phyloP scores from a whole-genome alignment of 2,329 filamentous ascomycete genomes.

The Cercospora zeae-maydis region DNA sequence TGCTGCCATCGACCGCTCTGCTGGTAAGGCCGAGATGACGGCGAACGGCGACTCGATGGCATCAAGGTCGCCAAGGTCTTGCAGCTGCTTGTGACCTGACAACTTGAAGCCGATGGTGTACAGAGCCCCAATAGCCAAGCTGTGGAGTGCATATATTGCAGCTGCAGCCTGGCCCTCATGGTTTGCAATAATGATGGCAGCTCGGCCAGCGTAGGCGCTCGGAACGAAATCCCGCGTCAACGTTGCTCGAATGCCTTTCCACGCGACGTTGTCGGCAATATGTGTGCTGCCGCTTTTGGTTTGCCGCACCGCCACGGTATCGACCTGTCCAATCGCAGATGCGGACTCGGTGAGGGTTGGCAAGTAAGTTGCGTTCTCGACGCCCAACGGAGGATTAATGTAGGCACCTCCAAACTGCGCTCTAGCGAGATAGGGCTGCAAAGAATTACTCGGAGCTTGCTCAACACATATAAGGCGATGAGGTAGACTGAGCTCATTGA shows the following conservation, averaged over 20 bases:
- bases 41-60: conserved; percentile 75
- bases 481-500: conserved; percentile 69
- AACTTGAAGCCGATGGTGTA: conserved; percentile 77
- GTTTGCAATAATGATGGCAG: conserved; percentile 71
- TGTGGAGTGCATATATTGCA: conserved; percentile 73
- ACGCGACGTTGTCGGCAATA: conserved; percentile 76
- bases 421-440: conserved; percentile 70
- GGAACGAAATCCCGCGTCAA: conserved; percentile 78
- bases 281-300: conserved; percentile 54
- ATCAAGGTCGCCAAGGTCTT: conserved; percentile 74
- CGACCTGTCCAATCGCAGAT: conserved; percentile 72
- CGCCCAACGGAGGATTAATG: conserved; percentile 66
- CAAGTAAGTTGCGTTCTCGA: conserved; percentile 55
- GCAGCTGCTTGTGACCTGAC: conserved; percentile 52
- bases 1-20: conserved; percentile 74
- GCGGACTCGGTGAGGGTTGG: conserved; percentile 70
- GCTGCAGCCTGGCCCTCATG: conserved; percentile 72
- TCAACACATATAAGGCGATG: conserved; percentile 76
- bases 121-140: conserved; percentile 71
- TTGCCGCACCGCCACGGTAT: conserved; percentile 68
- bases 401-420: conserved; percentile 78
- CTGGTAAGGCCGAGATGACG: conserved; percentile 72
- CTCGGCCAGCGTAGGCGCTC: conserved; percentile 71
- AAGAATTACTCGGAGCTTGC: conserved; percentile 60
- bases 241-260: conserved; percentile 80